Base-by-base conservation (phyloP, 345 rosid species). In the Linum lewisii region DNA sequence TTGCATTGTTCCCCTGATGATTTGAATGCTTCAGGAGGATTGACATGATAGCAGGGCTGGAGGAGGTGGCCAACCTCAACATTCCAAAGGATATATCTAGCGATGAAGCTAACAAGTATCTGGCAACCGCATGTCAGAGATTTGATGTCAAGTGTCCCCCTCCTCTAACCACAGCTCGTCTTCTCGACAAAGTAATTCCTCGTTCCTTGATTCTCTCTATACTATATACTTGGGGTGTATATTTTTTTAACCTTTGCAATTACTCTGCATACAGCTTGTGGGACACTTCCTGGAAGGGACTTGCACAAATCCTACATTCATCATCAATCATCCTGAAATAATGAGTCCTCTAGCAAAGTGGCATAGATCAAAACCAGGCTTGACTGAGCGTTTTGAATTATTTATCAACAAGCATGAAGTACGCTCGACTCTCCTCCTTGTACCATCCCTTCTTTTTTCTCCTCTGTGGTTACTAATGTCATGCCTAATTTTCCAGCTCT, bases 331-430 rank as follows among this genome's bases (percentile, higher is more conserved):
- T 69, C 97, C 92, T 20, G 89, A 84, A 74, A 84, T 89, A 60
- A 86, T 86, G 95, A 89, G 95, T 76, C 91, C 91, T 18, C 69
- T 89, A 79, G 89, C 97, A 3, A 89, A 89, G 71, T 81, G 85
- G 81, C 99, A 94, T 58, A 78, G 99, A 81, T 77, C 78, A 1
- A 76, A 69, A 58, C 81, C 69, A 45, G 84, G 72, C 73, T 74
- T 90, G 64, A 94, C 99, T 14, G 99, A 94, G 64, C 89, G 99
- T 45, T 94, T 90, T 38, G 99, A 94, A 72, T 77, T 94, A 60
- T 94, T 94, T 65, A 63, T 85, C 60, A 94, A 93, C 84, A 75
- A 87, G 79, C 99, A 77, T 58, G 97, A 94, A 68, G 99, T 89
- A 75, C n/a, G 75, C n/a, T 29, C 7, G 20, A 50, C 20, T 36